Evolutionary conservation across 2,329 filamentous ascomycete genomes (phyloP).

Genomic region (Pestalotiopsis sp.): DNA sequence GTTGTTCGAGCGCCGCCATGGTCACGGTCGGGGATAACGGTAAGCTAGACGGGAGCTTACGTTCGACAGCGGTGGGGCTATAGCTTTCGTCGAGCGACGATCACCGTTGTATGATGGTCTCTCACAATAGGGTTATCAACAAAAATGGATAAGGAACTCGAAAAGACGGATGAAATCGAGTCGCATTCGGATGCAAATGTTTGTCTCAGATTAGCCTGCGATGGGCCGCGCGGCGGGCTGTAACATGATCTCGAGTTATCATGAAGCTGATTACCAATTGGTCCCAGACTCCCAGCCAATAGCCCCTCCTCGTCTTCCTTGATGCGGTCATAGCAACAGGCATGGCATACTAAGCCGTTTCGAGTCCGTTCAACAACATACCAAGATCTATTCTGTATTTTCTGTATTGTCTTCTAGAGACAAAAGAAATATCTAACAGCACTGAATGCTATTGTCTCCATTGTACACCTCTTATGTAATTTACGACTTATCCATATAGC

Average conservation of each 20-base stretch:
- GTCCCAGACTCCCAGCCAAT: background rate
- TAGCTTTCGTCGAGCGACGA: background rate
- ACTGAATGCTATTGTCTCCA: background rate
- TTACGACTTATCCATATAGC: no score
- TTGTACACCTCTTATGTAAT: background rate
- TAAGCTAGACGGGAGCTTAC: background rate
- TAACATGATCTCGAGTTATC: conserved; percentile 1
- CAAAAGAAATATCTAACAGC: background rate
- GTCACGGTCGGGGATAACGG: background rate
- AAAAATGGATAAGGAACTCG: background rate
- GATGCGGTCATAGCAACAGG: background rate
- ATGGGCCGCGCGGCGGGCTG: background rate
- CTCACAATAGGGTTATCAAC: background rate
- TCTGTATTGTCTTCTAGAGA: background rate
- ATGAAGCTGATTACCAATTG: background rate
- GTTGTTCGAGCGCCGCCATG: background rate
- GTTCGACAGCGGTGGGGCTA: background rate
- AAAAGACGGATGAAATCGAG: background rate
- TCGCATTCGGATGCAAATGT: background rate
- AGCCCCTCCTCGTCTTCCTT: background rate
- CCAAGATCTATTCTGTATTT: no score
- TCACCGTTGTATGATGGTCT: background rate
- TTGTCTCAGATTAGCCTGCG: background rate
- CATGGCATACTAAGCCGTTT: background rate
- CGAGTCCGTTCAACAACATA: no score